Conservation (phyloP, 805 yeast species). For the Lipomyces starkeyi region DNA sequence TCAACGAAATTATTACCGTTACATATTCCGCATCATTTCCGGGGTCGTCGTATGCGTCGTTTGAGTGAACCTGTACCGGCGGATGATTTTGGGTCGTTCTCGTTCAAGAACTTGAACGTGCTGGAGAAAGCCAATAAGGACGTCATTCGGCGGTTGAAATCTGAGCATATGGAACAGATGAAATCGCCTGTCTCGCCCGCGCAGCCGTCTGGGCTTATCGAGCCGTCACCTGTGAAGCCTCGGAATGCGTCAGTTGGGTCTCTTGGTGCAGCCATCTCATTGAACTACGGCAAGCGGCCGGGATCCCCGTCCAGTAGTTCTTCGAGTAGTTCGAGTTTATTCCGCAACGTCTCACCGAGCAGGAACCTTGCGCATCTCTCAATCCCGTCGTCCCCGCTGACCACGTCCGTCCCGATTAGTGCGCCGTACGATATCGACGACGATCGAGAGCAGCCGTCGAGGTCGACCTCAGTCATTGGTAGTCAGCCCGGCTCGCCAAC, state of each 20-base stretch:
- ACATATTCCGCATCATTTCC: conserved; percentile 60
- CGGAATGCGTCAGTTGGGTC: conserved; percentile 24
- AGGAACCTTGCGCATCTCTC: conserved; percentile 22
- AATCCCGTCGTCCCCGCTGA: conserved; percentile 34
- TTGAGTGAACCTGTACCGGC: conserved; percentile 65
- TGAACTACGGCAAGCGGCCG: conserved; percentile 20
- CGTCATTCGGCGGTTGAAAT: conserved; percentile 82
- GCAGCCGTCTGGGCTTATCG: conserved; percentile 31
- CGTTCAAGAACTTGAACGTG: conserved; percentile 85
- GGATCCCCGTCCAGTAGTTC: conserved; percentile 35
- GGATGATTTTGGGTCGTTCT: conserved; percentile 85
- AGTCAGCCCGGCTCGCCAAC: conserved; percentile 21
- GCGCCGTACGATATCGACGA: conserved; percentile 13
- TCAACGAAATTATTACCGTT: conserved; percentile 46
- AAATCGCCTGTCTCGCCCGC: conserved; percentile 26
- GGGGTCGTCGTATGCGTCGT: conserved; percentile 72
- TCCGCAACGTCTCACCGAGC: conserved; percentile 32
- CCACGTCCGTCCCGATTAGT: conserved; percentile 27
- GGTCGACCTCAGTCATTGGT: conserved; percentile 7
- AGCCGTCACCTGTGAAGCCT: conserved; percentile 36
- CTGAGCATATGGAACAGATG: conserved; percentile 72
- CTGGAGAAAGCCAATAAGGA: conserved; percentile 94
- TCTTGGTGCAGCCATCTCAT: conserved; percentile 17
- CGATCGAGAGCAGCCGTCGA: conserved; percentile 1
- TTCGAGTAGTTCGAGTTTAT: conserved; percentile 26